Evolutionary conservation across 2,329 filamentous ascomycete species (phyloP).

Genomic region (Penicillium sp.): DNA sequence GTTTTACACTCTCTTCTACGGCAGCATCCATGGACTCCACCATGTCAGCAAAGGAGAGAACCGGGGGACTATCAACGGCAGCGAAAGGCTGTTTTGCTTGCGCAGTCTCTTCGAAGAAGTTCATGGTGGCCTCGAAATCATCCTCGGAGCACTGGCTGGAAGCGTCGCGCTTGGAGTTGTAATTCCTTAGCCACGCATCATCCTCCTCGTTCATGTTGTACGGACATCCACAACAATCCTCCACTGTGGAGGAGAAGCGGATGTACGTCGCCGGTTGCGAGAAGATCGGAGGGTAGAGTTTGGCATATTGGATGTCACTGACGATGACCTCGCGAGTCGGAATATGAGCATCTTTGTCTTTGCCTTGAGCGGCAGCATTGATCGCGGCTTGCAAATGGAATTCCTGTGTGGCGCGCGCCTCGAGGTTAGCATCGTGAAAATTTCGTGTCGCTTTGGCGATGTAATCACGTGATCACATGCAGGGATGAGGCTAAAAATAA

Average conservation of each 20-base stretch:
- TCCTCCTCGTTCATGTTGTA: conserved; percentile 97
- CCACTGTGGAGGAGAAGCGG: conserved; percentile 95
- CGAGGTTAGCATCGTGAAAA: conserved; percentile 38
- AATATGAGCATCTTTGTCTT: conserved; percentile 69
- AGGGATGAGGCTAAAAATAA: conserved; percentile 43
- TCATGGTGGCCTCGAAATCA: conserved; percentile 92
- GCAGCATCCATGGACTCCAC: conserved; percentile 69
- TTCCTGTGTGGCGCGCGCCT: conserved; percentile 65
- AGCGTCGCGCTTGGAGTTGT: conserved; percentile 77
- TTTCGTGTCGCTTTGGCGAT: conserved; percentile 42
- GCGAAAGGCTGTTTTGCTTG: conserved; percentile 85
- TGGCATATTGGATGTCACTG: conserved; percentile 80
- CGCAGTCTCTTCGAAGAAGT: conserved; percentile 89
- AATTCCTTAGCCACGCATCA: conserved; percentile 78
- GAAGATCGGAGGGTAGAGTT: conserved; percentile 80
- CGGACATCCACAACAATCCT: conserved; percentile 86
- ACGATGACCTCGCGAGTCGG: conserved; percentile 69
- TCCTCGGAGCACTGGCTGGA: conserved; percentile 77
- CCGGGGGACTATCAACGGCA: conserved; percentile 83
- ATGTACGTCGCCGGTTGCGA: conserved; percentile 91
- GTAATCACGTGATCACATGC: conserved; percentile 47
- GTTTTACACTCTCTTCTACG: conserved; percentile 60
- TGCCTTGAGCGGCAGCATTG: conserved; percentile 65
- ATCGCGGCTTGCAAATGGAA: conserved; percentile 91
- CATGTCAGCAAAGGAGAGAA: conserved; percentile 76